A percentile compares a stretch with the other conserved stretches of the same genome.
Conservation (phyloP, 2,329 filamentous ascomycete genomes). For the Cladorrhinum sp. region DNA sequence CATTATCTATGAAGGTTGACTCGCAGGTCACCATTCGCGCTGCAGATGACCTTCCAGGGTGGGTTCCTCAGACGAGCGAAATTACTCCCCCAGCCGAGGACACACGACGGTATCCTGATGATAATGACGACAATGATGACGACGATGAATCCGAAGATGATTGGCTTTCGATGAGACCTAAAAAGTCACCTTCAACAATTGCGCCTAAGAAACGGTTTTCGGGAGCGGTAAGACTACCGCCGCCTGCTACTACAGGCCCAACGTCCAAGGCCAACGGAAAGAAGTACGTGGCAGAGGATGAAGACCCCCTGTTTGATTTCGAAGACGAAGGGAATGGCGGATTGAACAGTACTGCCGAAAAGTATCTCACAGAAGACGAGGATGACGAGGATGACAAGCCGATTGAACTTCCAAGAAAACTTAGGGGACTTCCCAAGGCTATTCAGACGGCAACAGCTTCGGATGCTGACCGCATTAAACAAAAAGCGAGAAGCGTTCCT, state of each 20-base stretch:
- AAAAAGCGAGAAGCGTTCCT: background rate
- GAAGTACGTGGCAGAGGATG: constrained; percentile 11
- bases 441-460: background rate
- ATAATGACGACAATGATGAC: constrained; percentile 11
- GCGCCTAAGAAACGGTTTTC: background rate
- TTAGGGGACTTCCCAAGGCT: constrained; percentile 4
- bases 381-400: constrained; percentile 12
- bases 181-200: constrained; percentile 21
- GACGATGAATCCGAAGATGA: constrained; percentile 24
- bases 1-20: constrained; percentile 10
- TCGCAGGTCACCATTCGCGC: constrained; percentile 13
- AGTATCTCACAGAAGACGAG: constrained; percentile 22
- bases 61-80: background rate
- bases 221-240: background rate
- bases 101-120: constrained; percentile 13
- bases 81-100: constrained; percentile 21
- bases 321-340: constrained; percentile 19
- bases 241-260: background rate
- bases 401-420: background rate
- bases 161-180: constrained; percentile 28
- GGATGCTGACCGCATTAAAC: background rate
- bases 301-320: constrained; percentile 26
- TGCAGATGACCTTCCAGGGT: background rate
- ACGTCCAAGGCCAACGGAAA: background rate
- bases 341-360: constrained; percentile 5